Evolutionary conservation across 768 basidiomycete genomes (phyloP), one percentile per base, ranked within the genome.

Genomic region (Sporobolomyces phaffii): DNA sequence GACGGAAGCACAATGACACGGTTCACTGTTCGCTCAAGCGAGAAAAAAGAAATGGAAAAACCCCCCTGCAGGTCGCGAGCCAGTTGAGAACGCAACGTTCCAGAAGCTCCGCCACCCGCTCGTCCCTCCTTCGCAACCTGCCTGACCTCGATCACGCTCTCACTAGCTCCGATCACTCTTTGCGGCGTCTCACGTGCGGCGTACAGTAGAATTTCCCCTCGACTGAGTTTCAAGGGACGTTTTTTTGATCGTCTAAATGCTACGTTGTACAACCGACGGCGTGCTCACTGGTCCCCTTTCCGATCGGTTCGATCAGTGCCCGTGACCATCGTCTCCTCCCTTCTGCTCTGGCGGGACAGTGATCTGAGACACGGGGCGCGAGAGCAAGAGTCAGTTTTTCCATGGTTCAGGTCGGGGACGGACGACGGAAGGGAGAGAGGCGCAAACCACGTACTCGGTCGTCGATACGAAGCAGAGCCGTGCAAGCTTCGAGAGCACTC

Each of bases 401-500:
- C 33, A 38, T 53, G 9, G 26, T 28, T 45, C 22, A 28, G n/a
- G 41, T 58, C 26, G 36, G n/a, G 33, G 22, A 10, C 31, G 26
- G 11, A 7, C 15, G 31, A 11, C 33, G 24, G 28, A 31, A 29
- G 18, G 15, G 3, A 36, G 49, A 20, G 62, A 33, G 34, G 18
- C 15, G 15, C 3, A 38, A 9, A 28, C 0, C 13, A 50, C 66
- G 36, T 44, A 68, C 66, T 41, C 71, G 49, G 52, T 72, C 71
- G 49, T 97, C 93, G 73, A 98, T 97, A 67, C 96, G 84, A 77
- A 99, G 80, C 66, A 98, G 80, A 64, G 91, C 91, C 44, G 96
- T 92, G 6, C 93, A 91, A 34, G 94, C 93, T 78, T 97, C 93
- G 72, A 93, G 90, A 38, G 96, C 96, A 38, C 89, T 91, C 82